A percentile compares a stretch with the other conserved stretches of the same genome.
Conservation (phyloP, 148 eudicot genomes). For the Rhododendron henanense region DNA sequence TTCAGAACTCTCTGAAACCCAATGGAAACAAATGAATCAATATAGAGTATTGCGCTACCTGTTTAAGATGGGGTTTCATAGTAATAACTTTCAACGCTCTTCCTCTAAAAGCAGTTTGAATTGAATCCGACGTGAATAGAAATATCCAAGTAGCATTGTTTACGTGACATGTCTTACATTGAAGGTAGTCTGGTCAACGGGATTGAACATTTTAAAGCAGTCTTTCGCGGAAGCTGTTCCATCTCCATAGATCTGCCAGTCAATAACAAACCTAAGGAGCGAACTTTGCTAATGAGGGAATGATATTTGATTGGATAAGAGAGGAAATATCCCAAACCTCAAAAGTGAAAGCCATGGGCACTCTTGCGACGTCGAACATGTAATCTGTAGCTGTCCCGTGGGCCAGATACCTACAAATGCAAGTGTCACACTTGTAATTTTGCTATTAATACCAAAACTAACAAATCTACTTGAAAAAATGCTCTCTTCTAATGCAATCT, state of each 20-base stretch:
- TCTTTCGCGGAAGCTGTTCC: slow-evolving; percentile 69
- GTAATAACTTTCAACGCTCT: not conserved
- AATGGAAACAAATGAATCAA: not conserved
- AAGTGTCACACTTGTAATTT: not conserved
- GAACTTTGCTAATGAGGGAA: not conserved
- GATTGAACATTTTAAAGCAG: slow-evolving; percentile 97
- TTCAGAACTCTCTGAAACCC: slow-evolving; percentile 73
- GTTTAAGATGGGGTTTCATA: not conserved
- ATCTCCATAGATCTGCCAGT: slow-evolving; percentile 84
- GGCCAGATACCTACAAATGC: slow-evolving; percentile 65
- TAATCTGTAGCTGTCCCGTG: slow-evolving; percentile 98
- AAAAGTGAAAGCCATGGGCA: slow-evolving; percentile 96
- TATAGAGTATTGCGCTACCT: not conserved
- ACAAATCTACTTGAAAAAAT: not conserved
- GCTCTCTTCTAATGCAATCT: not conserved
- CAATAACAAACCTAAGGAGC: not conserved
- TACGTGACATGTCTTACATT: slow-evolving; percentile 39
- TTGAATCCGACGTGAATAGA: not conserved
- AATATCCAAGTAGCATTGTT: not conserved
- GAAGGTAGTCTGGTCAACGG: slow-evolving; percentile 60
- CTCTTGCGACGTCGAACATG: slow-evolving; percentile 82
- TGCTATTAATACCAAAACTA: not conserved
- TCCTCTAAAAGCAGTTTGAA: not conserved
- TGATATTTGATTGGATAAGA: not conserved
- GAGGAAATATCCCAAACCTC: slow-evolving; percentile 53